A percentile compares a stretch with the other conserved stretches of the same genome.
phyloP scores from a whole-genome alignment of 768 basidiomycete genomes.

The Rhodosporidiobolus odoratus region DNA sequence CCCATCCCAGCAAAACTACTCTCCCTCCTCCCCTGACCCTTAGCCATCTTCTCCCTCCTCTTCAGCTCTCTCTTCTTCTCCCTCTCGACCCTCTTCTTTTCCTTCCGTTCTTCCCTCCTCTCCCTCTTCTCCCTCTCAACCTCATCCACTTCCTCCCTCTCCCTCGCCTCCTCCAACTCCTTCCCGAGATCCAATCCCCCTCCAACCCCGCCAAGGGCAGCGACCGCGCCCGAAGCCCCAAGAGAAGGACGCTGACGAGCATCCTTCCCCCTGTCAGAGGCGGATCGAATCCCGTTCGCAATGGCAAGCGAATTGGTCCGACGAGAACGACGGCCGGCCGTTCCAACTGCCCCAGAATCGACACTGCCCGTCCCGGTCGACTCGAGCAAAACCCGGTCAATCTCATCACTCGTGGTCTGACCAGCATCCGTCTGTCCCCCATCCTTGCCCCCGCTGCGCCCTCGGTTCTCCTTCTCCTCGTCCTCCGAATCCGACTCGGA shows the following conservation, averaged over 20 bases:
- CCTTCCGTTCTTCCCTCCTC: conserved; percentile 12
- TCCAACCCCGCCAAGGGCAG: background rate
- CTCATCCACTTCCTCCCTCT: background rate
- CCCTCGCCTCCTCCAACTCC: conserved; percentile 37
- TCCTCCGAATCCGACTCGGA: background rate
- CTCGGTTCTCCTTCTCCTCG: conserved; percentile 11
- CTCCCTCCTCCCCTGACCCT: conserved; percentile 17
- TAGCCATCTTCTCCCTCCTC: conserved; percentile 7
- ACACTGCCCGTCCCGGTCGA: conserved; percentile 21
- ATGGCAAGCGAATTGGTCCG: background rate
- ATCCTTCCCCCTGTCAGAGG: background rate
- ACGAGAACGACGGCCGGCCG: background rate
- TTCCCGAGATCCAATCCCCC: conserved; percentile 40
- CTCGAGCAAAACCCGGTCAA: conserved; percentile 35
- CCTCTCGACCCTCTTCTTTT: conserved; percentile 1
- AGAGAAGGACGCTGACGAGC: background rate
- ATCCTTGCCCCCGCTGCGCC: background rate
- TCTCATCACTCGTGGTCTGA: conserved; percentile 14
- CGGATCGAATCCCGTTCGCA: background rate
- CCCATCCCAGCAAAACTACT: background rate
- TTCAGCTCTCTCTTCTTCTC: conserved; percentile 11
- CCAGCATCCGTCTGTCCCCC: background rate
- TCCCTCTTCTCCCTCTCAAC: conserved; percentile 15
- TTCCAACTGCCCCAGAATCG: conserved; percentile 35
- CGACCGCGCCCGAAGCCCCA: background rate